Conservation (phyloP, 345 rosid genomes). For the Sisymbrium irio region DNA sequence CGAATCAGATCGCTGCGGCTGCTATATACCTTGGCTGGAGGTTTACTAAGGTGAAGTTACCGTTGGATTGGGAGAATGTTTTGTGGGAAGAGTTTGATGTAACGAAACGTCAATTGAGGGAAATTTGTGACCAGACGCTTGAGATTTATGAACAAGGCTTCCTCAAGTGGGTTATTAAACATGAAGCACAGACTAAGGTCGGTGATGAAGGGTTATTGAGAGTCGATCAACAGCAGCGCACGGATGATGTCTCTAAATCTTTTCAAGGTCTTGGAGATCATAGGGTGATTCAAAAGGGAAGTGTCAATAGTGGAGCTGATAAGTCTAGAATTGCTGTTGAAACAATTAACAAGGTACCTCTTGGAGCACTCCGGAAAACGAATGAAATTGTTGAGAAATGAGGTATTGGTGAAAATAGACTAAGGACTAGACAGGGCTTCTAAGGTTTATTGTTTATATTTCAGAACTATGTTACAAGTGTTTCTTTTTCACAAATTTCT, state of each 20-base stretch:
- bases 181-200: not conserved
- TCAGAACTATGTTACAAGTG: too few species aligned
- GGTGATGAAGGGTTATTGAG: not conserved
- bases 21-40: not conserved
- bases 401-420: too few species aligned
- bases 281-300: not conserved
- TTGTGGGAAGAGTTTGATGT: constrained; percentile 21
- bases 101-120: not conserved
- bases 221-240: not conserved
- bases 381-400: too few species aligned
- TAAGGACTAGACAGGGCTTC: not conserved
- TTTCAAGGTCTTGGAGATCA: not conserved
- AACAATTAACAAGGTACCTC: not conserved
- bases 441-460: not conserved
- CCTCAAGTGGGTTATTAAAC: not conserved
- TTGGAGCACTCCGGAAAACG: not conserved
- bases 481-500: not conserved
- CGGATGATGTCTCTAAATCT: not conserved
- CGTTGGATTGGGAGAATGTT: not conserved
- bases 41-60: constrained; percentile 6
- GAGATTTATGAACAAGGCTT: constrained; percentile 5
- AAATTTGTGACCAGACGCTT: constrained; percentile 16
- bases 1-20: constrained; percentile 15
- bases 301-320: not conserved
- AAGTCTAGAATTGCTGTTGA: not conserved